These are phyloP conservation scores for Aspergillus melleus DNA, from an alignment of 2,329 filamentous ascomycete genomes.

Conservation along the genomic window DNA sequence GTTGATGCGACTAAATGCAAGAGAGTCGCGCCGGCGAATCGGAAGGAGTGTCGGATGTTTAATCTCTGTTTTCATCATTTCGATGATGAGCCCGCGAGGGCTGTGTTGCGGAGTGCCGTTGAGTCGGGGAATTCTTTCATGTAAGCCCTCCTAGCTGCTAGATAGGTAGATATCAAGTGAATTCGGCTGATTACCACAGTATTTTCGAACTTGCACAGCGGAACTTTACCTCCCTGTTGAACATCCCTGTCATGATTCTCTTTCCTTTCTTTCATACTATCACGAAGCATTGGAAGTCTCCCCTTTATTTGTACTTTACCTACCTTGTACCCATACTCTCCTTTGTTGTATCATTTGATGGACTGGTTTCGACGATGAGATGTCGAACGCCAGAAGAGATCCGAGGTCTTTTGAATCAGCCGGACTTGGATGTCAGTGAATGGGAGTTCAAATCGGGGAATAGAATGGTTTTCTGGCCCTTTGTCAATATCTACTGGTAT, in stretches of 20 bases:
- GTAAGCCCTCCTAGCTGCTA: conserved; percentile 16
- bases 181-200: background rate
- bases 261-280: conserved; percentile 28
- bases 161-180: too few relatives aligned
- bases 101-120: conserved; percentile 58
- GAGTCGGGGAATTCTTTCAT: conserved; percentile 26
- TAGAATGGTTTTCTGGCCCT: conserved; percentile 19
- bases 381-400: conserved; percentile 69
- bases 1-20: conserved; percentile 60
- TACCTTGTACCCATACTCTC: conserved; percentile 68
- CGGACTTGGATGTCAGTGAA: conserved; percentile 9
- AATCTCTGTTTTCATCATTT: conserved; percentile 79
- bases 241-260: conserved; percentile 31
- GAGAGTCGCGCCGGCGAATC: conserved; percentile 46
- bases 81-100: conserved; percentile 60
- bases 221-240: conserved; percentile 16
- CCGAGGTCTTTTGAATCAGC: conserved; percentile 53
- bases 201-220: conserved; percentile 18
- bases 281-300: conserved; percentile 46
- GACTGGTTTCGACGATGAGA: conserved; percentile 65
- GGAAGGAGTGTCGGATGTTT: conserved; percentile 67
- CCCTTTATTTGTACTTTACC: conserved; percentile 62
- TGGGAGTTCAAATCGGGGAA: conserved; percentile 25
- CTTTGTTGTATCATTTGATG: conserved; percentile 68
- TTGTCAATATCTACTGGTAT: conserved; percentile 21